A percentile compares a stretch with the other conserved stretches of the same genome.
phyloP scores from a whole-genome alignment of 1,139 yeast species.

The Blastobotrys aristatus region DNA sequence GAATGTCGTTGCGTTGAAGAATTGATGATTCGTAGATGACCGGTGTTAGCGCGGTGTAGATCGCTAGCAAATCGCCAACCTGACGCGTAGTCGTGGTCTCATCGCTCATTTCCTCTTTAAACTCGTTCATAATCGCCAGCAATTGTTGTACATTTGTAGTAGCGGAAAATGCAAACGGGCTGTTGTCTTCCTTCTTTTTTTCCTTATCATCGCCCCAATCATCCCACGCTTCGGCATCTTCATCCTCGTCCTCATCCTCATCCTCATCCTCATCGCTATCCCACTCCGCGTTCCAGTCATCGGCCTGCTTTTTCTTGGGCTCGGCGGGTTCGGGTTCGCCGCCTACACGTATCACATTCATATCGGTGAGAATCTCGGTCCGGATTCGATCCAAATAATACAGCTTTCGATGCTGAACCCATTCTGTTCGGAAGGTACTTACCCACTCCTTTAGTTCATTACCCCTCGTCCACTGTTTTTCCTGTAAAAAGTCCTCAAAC shows the following conservation, averaged over 20 bases:
- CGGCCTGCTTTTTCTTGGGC: conserved; percentile 12
- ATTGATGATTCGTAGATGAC: conserved; percentile 20
- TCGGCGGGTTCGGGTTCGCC: background rate
- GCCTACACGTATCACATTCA: conserved; percentile 1
- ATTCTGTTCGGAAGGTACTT: conserved; percentile 22
- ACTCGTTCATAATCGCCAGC: conserved; percentile 10
- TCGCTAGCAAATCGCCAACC: conserved; percentile 26
- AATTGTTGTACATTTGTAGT: conserved; percentile 16
- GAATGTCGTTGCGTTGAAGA: conserved; percentile 26
- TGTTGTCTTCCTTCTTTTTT: background rate
- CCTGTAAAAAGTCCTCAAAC: conserved; percentile 23
- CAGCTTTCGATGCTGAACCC: conserved; percentile 24
- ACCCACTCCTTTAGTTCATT: conserved; percentile 26
- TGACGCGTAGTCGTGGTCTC: conserved; percentile 15
- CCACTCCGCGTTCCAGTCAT: conserved; percentile 23
- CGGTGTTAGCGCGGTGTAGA: conserved; percentile 28
- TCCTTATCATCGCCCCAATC: conserved; percentile 28
- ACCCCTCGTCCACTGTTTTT: conserved; percentile 23
- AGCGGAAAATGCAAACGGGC: conserved; percentile 7
- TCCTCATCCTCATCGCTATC: conserved; percentile 23
- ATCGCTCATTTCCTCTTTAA: conserved; percentile 18
- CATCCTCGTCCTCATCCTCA: conserved; percentile 14
- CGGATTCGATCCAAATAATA: conserved; percentile 22
- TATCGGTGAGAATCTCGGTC: conserved; percentile 8
- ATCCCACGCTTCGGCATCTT: conserved; percentile 18